Conservation (phyloP, 768 basidiomycete species). For the Phanerochaete carnosa region DNA sequence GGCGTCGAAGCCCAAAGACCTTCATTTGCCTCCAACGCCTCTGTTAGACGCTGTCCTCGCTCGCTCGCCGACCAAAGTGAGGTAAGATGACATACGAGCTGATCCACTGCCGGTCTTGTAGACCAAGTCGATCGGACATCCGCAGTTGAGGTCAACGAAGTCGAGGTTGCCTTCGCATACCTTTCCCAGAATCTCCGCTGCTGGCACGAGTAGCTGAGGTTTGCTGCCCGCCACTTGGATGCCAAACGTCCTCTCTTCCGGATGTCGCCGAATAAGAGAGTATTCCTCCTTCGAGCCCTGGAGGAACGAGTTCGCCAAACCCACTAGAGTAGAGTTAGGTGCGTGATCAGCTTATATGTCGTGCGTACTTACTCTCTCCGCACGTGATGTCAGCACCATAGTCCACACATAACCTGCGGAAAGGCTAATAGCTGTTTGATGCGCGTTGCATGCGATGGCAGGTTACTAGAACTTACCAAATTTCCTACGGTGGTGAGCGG, state of each 20-base stretch:
- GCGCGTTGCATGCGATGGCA: background rate
- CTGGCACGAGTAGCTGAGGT: constrained; percentile 70
- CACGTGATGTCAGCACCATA: constrained; percentile 94
- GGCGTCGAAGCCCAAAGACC: constrained; percentile 68
- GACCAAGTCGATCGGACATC: constrained; percentile 96
- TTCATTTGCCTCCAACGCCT: constrained; percentile 49
- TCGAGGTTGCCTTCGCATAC: constrained; percentile 69
- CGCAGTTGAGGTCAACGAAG: constrained; percentile 94
- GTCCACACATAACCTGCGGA: constrained; percentile 82
- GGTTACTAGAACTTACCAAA: constrained; percentile 48
- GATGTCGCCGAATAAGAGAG: constrained; percentile 88
- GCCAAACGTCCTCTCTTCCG: constrained; percentile 84
- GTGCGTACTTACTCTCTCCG: constrained; percentile 68
- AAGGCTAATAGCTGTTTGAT: constrained; percentile 57
- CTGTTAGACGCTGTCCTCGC: constrained; percentile 40
- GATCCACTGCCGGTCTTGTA: constrained; percentile 90
- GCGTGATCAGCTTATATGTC: background rate
- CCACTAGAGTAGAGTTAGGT: constrained; percentile 56
- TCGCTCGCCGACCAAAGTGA: constrained; percentile 44
- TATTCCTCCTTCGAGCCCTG: constrained; percentile 90
- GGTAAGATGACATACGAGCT: constrained; percentile 56
- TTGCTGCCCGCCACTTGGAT: constrained; percentile 92
- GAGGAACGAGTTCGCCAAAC: constrained; percentile 87
- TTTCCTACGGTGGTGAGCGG: constrained; percentile 97
- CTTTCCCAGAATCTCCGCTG: constrained; percentile 76